Conservation (phyloP, 192 early-diverging fungal species). For the Thamnidium elegans region DNA sequence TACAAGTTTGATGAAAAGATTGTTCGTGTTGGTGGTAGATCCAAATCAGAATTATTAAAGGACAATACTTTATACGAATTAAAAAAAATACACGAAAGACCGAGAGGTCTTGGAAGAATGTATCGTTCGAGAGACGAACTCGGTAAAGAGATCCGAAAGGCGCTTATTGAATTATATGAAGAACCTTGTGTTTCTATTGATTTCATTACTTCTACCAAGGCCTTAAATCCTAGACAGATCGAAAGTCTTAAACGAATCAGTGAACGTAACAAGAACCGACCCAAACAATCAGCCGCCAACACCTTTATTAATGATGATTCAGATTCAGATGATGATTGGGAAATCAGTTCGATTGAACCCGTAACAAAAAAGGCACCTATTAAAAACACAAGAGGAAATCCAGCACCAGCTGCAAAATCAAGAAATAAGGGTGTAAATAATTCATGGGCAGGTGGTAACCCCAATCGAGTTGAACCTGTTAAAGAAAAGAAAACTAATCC, state of each 20-base stretch:
- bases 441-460: slow-evolving; percentile 6
- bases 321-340: slow-evolving; percentile 34
- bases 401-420: background rate
- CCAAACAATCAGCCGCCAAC: background rate
- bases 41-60: slow-evolving; percentile 39
- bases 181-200: slow-evolving; percentile 43
- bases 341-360: slow-evolving; percentile 10
- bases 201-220: slow-evolving; percentile 26
- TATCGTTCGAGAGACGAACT: slow-evolving; percentile 36
- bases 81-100: slow-evolving; percentile 27
- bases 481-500: slow-evolving; percentile 14
- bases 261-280: slow-evolving; percentile 10
- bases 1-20: slow-evolving; percentile 41
- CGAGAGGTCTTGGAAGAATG: slow-evolving; percentile 15
- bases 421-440: background rate
- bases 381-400: background rate
- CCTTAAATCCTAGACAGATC: slow-evolving; percentile 36
- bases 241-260: slow-evolving; percentile 41
- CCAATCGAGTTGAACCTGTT: slow-evolving; percentile 1
- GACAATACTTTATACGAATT: slow-evolving; percentile 39
- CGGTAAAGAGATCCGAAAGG: slow-evolving; percentile 23
- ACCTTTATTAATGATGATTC: slow-evolving; percentile 1
- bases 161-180: slow-evolving; percentile 41
- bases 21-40: slow-evolving; percentile 51
- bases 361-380: background rate